These are phyloP conservation scores for Camelina neglecta DNA, from an alignment of 345 rosid genomes.

Conservation along the genomic window DNA sequence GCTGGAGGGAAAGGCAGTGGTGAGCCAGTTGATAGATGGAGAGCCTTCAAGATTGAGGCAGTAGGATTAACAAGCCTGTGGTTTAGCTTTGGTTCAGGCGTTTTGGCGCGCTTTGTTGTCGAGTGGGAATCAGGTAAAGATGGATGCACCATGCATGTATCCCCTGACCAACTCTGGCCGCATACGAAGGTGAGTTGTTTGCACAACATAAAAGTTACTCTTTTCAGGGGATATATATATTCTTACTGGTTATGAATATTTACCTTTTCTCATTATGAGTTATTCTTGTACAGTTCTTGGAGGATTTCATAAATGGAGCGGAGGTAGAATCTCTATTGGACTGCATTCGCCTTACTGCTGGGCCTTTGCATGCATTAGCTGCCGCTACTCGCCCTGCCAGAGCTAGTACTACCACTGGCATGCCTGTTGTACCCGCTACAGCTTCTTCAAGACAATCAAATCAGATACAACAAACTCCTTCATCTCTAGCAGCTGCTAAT, in stretches of 20 bases:
- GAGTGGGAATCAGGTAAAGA: slow-evolving; percentile 99
- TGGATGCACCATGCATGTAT: slow-evolving; percentile 99
- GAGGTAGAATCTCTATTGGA: slow-evolving; percentile 97
- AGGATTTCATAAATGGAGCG: slow-evolving; percentile 94
- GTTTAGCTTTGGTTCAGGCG: slow-evolving; percentile 94
- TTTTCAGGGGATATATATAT: slow-evolving; percentile 13
- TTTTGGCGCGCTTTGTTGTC: slow-evolving; percentile 94
- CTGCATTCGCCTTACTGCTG: slow-evolving; percentile 96
- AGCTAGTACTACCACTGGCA: slow-evolving; percentile 74
- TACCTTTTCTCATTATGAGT: slow-evolving; percentile 13
- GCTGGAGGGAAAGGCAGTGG: slow-evolving; percentile 63
- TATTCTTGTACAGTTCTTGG: slow-evolving; percentile 64
- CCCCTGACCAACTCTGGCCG: slow-evolving; percentile 99
- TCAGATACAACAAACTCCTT: slow-evolving; percentile 54
- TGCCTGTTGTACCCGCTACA: slow-evolving; percentile 57
- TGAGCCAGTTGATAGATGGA: slow-evolving; percentile 83
- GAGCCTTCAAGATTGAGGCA: slow-evolving; percentile 92
- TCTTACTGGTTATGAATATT: neutral
- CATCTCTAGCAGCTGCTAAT: slow-evolving; percentile 49
- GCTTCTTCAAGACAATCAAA: slow-evolving; percentile 71
- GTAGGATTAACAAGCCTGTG: slow-evolving; percentile 95
- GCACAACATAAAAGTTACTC: neutral
- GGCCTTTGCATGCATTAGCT: slow-evolving; percentile 93
- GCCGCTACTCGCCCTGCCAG: slow-evolving; percentile 99
- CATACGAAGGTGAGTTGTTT: slow-evolving; percentile 78